Base-by-base conservation (phyloP, 1,139 yeast species). In the Hanseniaspora gamundiae region DNA sequence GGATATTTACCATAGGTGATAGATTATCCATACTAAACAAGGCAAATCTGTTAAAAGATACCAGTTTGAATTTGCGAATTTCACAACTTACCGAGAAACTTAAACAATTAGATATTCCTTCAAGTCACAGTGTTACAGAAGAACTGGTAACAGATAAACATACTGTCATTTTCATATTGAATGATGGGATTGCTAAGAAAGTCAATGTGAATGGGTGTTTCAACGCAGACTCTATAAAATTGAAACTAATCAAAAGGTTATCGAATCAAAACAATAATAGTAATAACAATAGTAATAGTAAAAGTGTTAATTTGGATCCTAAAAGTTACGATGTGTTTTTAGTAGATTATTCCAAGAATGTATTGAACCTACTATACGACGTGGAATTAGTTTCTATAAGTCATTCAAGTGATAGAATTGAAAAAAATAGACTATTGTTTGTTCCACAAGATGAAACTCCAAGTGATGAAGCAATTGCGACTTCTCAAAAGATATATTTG, bases 341-440 rank as follows among this genome's bases (percentile, higher is more conserved):
- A 30, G 64, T 71, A 0, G 46, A 69, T 49, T 61, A 60, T 20
- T 56, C 59, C 7, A 71, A 72, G 38, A 67, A 66, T 29, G 66
- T 66, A 2, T 62, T 79, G 2, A 77, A 73, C 44, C 58, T 74
- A 30, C 65, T 87, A 39, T 79, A 74, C 53, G 95, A 85, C 54
- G 83, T 81, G 13, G 95, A 85, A 58, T 69, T 87, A 40, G 85
- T 84, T 2, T 78, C 94, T 0, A 77, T 84, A 6, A 83, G 95
- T 56, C 88, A 82, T 55, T 78, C 88, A 0, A 72, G 77, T 2
- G 87, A 80, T 43, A 66, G 88, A 36, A 60, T 71, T 8, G 94
- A 84, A 52, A 81, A 84, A 51, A 76, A 78, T 52, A 65, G 95
- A 43, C 69, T 87, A 21, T 76, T 88, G 47, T 66, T 87, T 38